Conservation (phyloP, 2,329 filamentous ascomycete species). For the Fusarium sp. region DNA sequence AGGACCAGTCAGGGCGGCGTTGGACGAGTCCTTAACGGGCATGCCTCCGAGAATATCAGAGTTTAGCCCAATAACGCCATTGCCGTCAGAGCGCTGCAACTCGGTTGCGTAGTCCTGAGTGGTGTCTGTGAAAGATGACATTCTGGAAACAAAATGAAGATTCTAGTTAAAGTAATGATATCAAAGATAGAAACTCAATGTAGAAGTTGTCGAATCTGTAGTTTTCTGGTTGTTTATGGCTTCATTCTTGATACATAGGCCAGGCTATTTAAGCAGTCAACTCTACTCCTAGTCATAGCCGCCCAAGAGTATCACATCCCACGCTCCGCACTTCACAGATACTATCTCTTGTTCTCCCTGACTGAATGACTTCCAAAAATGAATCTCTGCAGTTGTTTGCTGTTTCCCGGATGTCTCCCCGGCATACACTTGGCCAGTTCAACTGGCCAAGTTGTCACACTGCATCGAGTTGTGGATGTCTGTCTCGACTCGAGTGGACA, state of each 20-base stretch:
- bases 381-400: conserved; percentile 11
- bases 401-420: conserved; percentile 32
- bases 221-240: not conserved
- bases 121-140: conserved; percentile 27
- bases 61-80: conserved; percentile 23
- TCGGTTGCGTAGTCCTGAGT: conserved; percentile 22
- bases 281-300: conserved; percentile 8
- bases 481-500: conserved; percentile 1
- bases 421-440: conserved; percentile 16
- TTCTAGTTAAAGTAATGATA: not conserved
- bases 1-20: conserved; percentile 36
- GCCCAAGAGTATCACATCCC: conserved; percentile 21
- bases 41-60: conserved; percentile 23
- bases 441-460: conserved; percentile 16
- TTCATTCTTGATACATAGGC: conserved; percentile 8
- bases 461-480: conserved; percentile 25
- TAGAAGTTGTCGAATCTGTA: not conserved
- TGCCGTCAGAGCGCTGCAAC: conserved; percentile 9
- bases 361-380: conserved; percentile 2
- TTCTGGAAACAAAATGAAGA: conserved; percentile 3
- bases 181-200: conserved; percentile 4
- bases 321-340: conserved; percentile 14
- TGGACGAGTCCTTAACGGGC: conserved; percentile 18
- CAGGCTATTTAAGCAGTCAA: conserved; percentile 33
- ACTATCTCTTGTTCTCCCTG: not conserved